Evolutionary conservation across 2,329 filamentous ascomycete species (phyloP).

Genomic region (Teratosphaeria pseudoeucalypti): DNA sequence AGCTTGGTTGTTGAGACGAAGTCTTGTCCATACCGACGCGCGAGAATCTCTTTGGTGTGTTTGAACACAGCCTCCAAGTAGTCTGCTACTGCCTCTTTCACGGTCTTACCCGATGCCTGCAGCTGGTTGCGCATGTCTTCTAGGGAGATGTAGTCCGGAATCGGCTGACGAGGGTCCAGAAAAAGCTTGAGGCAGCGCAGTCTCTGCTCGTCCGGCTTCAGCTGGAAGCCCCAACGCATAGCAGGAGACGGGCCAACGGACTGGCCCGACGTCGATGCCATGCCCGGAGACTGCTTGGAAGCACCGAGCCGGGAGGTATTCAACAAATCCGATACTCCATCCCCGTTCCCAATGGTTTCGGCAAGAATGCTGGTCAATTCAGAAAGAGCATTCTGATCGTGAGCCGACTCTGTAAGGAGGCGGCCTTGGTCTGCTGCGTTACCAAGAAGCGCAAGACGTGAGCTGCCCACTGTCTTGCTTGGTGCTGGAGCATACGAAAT

Average conservation of each 20-base stretch:
- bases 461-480: neutral
- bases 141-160: constrained; percentile 66
- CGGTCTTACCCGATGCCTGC: constrained; percentile 61
- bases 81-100: constrained; percentile 65
- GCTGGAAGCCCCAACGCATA: constrained; percentile 68
- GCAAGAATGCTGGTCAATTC: neutral
- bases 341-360: neutral
- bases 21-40: constrained; percentile 59
- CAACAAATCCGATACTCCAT: neutral
- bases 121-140: constrained; percentile 64
- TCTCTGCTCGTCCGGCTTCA: constrained; percentile 64
- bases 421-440: neutral
- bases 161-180: constrained; percentile 66
- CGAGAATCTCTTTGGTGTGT: constrained; percentile 67
- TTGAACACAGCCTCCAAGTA: constrained; percentile 63
- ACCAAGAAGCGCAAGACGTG: neutral
- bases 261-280: neutral
- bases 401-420: neutral
- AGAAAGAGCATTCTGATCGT: neutral
- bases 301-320: neutral
- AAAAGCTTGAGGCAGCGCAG: constrained; percentile 74
- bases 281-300: neutral
- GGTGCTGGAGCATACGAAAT: constrained; percentile 42
- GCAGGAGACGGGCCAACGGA: neutral
- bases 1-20: constrained; percentile 67